These are phyloP conservation scores for Suhomyces sp. DNA, from an alignment of 805 yeast species.

Conservation along the genomic window DNA sequence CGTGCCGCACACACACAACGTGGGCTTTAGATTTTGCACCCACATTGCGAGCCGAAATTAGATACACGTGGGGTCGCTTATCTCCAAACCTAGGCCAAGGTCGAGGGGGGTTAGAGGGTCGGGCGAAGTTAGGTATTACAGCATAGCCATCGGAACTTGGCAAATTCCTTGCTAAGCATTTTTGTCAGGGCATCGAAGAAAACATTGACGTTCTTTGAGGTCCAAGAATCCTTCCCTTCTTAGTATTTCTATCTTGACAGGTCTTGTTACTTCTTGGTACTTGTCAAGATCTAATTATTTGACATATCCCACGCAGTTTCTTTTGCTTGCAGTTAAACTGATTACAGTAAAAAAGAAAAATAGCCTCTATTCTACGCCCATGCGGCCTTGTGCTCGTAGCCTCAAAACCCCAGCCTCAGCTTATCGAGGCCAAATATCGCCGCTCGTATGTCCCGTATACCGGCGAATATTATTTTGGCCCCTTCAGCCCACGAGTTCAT, in stretches of 20 bases:
- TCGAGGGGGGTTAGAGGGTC: not conserved
- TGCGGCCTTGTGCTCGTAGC: not conserved
- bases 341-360: not conserved
- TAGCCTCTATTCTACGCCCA: not conserved
- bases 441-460: not conserved
- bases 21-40: constrained; percentile 2
- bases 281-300: not conserved
- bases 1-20: constrained; percentile 8
- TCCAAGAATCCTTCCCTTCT: not conserved
- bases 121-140: not conserved
- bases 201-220: not conserved
- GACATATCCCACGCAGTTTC: not conserved
- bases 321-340: not conserved
- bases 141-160: not conserved
- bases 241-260: not conserved
- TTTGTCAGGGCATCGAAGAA: not conserved
- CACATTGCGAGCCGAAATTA: constrained; percentile 3
- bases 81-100: not conserved
- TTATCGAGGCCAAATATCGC: not conserved
- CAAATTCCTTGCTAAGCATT: not conserved
- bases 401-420: not conserved
- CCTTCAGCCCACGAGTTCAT: constrained; percentile 5
- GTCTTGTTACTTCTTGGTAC: not conserved
- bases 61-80: constrained; percentile 7
- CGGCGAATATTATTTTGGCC: not conserved